Conservation (phyloP, 2,329 filamentous ascomycete species). For the Aspergillus bombycis region DNA sequence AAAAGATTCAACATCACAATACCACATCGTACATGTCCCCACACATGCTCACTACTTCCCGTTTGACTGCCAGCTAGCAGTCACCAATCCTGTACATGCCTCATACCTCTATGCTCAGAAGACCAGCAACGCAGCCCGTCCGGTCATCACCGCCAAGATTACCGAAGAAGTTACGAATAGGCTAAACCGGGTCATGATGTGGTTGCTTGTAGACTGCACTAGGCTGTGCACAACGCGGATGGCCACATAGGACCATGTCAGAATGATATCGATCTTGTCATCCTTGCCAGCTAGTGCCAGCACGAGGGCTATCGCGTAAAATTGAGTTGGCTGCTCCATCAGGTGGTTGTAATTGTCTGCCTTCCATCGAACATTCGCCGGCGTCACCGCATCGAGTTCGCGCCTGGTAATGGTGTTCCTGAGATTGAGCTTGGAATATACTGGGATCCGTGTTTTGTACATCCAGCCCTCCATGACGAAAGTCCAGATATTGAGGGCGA, state of each 20-base stretch:
- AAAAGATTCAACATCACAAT: neutral
- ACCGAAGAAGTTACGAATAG: constrained; percentile 36
- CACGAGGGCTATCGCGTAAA: constrained; percentile 46
- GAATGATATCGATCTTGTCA: constrained; percentile 28
- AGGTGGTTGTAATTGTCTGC: constrained; percentile 51
- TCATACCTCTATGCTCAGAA: neutral
- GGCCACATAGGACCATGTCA: constrained; percentile 50
- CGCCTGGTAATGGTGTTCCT: constrained; percentile 22
- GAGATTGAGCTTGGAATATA: constrained; percentile 27
- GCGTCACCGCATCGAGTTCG: constrained; percentile 31
- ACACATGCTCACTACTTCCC: neutral
- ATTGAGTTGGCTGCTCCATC: constrained; percentile 49
- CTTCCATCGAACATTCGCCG: constrained; percentile 36
- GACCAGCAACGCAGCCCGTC: constrained; percentile 13
- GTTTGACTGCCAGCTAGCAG: neutral
- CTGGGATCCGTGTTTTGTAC: constrained; percentile 45
- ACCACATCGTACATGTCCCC: neutral
- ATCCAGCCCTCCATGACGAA: constrained; percentile 48
- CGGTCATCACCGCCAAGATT: constrained; percentile 37
- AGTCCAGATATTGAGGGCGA: constrained; percentile 45
- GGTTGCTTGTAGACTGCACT: constrained; percentile 43
- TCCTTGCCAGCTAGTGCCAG: constrained; percentile 27
- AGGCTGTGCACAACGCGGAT: constrained; percentile 45
- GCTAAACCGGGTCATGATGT: constrained; percentile 39
- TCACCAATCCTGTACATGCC: neutral